Evolutionary conservation across 805 yeast species (phyloP), one percentile per base, ranked within the genome.

Genomic region (Lachancea sp.): DNA sequence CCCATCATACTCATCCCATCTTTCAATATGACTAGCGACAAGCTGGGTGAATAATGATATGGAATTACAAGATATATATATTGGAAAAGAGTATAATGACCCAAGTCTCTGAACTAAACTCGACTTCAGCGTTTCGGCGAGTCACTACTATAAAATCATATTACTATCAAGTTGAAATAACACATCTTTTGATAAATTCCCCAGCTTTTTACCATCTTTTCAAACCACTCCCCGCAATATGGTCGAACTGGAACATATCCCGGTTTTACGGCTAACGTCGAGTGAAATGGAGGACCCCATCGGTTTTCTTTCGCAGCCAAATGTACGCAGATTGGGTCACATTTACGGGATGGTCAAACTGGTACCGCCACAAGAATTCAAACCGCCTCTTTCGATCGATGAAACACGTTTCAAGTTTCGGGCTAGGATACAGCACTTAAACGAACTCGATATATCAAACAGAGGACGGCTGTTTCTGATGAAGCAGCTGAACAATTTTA

Each of bases 311-410:
- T 82, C 84, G 18, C 69, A 75, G 12, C 62, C 78, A 1, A 60
- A 65, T 11, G 68, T 72, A 0, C 51, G 54, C 2, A 41, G 55
- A 2, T 54, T 72, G 9, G 95, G 93, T 2, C 63, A 59, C 27
- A 59, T 66, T 25, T 78, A 73, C 59, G 96, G 96, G 0, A 89
- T 93, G 56, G 64, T 88, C 36, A 90, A 89, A 57, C 59, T 90
- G 2, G 68, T 75, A 6, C 82, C 95, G 3, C 90, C 91, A 0
- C 47, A 48, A 0, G 55, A 52, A 1, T 77, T 76, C 68, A 59
- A 65, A 16, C 82, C 74, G 2, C 78, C 77, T 0, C 73, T 82
- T 50, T 71, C 79, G 44, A 65, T 84, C 17, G 71, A 82, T 40
- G 67, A 69, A 38, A 55, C 65, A 6, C 59, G 57, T n/a, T 84